These are phyloP conservation scores for Cyclotella distinguenda DNA, from an alignment of 108 stramenopile species.

Conservation along the genomic window DNA sequence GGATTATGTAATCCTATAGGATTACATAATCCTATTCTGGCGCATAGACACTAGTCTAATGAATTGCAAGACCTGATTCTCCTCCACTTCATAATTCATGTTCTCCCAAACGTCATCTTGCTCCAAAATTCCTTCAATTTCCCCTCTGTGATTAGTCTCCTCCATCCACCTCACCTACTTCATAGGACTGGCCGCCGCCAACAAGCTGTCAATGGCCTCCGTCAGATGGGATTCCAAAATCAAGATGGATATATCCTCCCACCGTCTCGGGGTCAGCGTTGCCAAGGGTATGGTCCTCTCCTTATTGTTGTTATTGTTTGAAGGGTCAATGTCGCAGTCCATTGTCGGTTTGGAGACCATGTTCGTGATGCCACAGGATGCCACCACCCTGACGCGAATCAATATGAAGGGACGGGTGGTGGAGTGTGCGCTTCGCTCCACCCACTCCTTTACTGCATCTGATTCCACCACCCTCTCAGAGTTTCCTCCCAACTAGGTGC, in stretches of 20 bases:
- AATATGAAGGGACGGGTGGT: conserved; percentile 40
- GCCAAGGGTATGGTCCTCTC: conserved; percentile 48
- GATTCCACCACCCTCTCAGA: too few relatives aligned
- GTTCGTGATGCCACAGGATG: conserved; percentile 2
- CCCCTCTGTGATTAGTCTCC: conserved; percentile 75
- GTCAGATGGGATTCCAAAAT: conserved; percentile 45
- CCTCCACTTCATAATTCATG: too few relatives aligned
- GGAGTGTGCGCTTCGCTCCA: too few relatives aligned
- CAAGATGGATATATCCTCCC: conserved; percentile 38
- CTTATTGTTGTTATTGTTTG: conserved; percentile 33
- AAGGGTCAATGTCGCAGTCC: conserved; percentile 28
- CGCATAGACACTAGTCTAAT: too few relatives aligned
- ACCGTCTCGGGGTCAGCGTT: conserved; percentile 64
- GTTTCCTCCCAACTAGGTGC: too few relatives aligned
- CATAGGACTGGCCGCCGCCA: conserved; percentile 87
- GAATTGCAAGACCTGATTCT: too few relatives aligned
- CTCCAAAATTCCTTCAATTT: too few relatives aligned
- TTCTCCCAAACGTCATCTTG: too few relatives aligned
- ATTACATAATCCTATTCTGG: too few relatives aligned
- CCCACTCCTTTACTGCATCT: conserved; percentile 39
- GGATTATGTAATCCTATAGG: too few relatives aligned
- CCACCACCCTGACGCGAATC: background rate
- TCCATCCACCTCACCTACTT: conserved; percentile 77
- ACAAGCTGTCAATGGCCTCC: conserved; percentile 61
- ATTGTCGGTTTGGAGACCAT: conserved; percentile 36